phyloP scores from a whole-genome alignment of 148 eudicot species.

The Rhododendron molle region DNA sequence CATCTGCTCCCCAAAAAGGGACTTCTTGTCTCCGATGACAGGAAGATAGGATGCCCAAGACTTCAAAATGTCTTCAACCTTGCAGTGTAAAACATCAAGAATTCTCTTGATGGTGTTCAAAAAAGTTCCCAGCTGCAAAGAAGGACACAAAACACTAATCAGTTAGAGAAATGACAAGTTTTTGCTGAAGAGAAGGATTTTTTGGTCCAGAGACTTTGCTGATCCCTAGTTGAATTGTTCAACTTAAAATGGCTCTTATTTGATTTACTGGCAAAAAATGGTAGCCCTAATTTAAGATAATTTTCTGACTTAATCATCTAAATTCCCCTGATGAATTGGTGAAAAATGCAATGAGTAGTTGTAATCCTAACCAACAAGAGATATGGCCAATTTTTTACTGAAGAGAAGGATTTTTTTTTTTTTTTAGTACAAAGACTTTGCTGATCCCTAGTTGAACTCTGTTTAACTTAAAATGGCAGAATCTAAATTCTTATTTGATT shows the following conservation, averaged over 20 bases:
- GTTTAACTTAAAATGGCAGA: neutral
- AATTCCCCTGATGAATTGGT: neutral
- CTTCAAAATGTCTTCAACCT: conserved; percentile 68
- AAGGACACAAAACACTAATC: neutral
- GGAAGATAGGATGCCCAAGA: conserved; percentile 78
- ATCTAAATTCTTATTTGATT: neutral
- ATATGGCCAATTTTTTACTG: no score
- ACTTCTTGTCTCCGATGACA: conserved; percentile 48
- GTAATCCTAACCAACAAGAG: no score
- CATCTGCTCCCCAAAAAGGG: conserved; percentile 79
- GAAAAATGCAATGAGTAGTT: neutral
- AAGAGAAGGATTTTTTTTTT: no score
- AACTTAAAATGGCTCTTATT: neutral
- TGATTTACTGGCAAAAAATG: neutral
- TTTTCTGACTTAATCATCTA: neutral
- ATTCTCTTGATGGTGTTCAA: conserved; percentile 79
- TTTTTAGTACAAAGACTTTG: no score
- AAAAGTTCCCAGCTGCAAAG: conserved; percentile 68
- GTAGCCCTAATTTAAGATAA: neutral
- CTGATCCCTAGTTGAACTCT: no score
- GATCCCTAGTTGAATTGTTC: neutral
- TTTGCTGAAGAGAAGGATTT: neutral
- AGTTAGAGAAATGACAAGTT: neutral
- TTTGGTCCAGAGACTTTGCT: neutral
- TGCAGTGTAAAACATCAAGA: conserved; percentile 71